Evolutionary conservation across 208 protist genomes (phyloP).

Genomic region (Trypanosoma caninum): DNA sequence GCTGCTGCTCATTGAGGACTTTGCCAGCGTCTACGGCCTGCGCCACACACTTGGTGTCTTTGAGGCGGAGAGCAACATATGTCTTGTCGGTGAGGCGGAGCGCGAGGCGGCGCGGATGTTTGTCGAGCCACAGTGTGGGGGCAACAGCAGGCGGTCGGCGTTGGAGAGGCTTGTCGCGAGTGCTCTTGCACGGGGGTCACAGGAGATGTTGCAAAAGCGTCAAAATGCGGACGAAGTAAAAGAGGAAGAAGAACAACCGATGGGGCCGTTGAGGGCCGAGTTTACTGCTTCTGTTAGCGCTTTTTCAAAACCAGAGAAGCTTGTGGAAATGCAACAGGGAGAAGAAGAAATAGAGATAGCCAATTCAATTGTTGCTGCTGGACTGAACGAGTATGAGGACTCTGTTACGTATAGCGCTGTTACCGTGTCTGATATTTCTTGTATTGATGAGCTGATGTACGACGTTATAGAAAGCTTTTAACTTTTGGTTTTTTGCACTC

Average conservation of each 20-base stretch:
- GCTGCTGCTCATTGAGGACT: constrained; percentile 73
- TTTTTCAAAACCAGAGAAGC: too few species aligned
- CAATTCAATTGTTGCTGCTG: constrained; percentile 31
- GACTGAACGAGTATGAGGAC: constrained; percentile 49
- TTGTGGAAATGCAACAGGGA: not conserved
- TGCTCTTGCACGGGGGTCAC: constrained; percentile 21
- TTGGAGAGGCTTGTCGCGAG: constrained; percentile 13
- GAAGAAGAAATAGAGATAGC: constrained; percentile 6
- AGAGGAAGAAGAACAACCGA: not conserved
- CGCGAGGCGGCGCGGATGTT: not conserved
- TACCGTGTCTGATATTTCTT: not conserved
- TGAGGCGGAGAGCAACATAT: constrained; percentile 43
- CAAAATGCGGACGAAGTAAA: not conserved
- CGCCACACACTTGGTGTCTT: constrained; percentile 59
- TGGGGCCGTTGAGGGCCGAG: not conserved
- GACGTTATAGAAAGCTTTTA: constrained; percentile 42
- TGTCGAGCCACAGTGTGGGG: not conserved
- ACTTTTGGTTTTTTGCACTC: too few species aligned
- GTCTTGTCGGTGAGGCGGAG: constrained; percentile 19
- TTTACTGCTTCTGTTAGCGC: too few species aligned
- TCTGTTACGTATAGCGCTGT: constrained; percentile 60
- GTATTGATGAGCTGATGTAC: constrained; percentile 14
- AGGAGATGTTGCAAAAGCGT: too few species aligned
- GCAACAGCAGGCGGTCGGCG: constrained; percentile 11
- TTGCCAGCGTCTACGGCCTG: constrained; percentile 51